phyloP scores from a whole-genome alignment of 1,139 yeast species.

The Yamadazyma trypodendri region DNA sequence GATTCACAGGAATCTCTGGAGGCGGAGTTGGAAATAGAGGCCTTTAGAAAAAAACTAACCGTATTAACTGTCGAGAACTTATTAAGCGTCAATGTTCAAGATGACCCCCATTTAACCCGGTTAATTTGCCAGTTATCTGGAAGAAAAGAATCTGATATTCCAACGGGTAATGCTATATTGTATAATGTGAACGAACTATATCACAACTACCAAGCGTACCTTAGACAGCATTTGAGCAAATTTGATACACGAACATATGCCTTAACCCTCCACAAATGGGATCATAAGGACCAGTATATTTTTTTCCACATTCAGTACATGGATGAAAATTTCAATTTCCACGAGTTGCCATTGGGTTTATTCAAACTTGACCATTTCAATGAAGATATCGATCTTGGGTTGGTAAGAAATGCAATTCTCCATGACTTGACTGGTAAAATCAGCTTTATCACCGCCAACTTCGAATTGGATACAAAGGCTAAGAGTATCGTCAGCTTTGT shows the following conservation, averaged over 20 bases:
- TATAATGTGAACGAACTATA: constrained; percentile 20
- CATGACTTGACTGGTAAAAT: constrained; percentile 15
- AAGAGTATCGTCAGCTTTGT: constrained; percentile 19
- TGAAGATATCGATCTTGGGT: constrained; percentile 11
- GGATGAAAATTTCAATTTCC: constrained; percentile 15
- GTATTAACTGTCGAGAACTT: constrained; percentile 22
- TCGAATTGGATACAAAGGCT: constrained; percentile 18
- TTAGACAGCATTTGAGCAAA: constrained; percentile 18
- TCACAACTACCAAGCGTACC: constrained; percentile 20
- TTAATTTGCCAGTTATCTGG: constrained; percentile 12
- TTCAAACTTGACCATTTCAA: constrained; percentile 13
- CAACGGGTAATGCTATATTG: constrained; percentile 19
- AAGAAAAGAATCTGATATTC: constrained; percentile 8
- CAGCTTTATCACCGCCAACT: constrained; percentile 22
- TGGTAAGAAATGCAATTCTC: constrained; percentile 14
- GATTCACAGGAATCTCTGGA: not conserved
- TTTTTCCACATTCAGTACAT: constrained; percentile 22
- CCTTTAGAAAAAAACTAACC: constrained; percentile 9
- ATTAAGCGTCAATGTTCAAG: constrained; percentile 19
- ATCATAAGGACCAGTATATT: constrained; percentile 16
- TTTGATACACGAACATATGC: constrained; percentile 15
- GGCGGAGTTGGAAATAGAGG: not conserved
- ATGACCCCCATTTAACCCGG: constrained; percentile 16
- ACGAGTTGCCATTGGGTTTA: constrained; percentile 24
- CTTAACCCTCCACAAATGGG: constrained; percentile 24